Evolutionary conservation across 1,139 yeast species (phyloP), one percentile per base, ranked within the genome.

Genomic region (Petasospora fabianii): DNA sequence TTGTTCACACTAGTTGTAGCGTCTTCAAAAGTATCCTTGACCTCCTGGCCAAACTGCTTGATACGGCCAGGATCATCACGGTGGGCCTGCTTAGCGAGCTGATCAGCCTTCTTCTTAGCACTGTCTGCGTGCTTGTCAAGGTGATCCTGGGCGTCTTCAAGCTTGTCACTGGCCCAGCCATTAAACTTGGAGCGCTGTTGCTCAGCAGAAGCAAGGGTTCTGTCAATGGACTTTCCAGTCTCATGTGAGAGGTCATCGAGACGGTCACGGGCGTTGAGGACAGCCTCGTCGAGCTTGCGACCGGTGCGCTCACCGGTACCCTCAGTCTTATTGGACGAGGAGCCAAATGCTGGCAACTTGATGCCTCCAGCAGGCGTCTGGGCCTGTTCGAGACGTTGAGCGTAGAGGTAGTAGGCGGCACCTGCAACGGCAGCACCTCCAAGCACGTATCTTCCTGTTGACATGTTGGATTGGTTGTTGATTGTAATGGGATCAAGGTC

Each of bases 21-120:
- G 20, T 47, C 46, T n/a, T 41, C 33, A 12, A 49, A 43, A 13
- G 57, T 51, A 24, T 47, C 50, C 42, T 55, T 45, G 30, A 55
- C 50, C 42, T 59, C 44, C 46, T 60, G 41, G 8, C 55, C 53
- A 16, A 46, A 21, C 21, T 43, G 38, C 12, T 33, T 26, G 38
- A 39, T 36, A 9, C 51, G 42, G 10, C 34, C 49, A 10, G 50
- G 42, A 17, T 47, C 49, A 24, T 47, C 66, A 27, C 54, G 64
- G 13, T 59, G 61, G 4, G 63, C 63, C 39, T 66, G 69, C 62
- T 69, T 63, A 24, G 62, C 66, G 12, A 69, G 58, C 15, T 61
- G 65, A 20, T 60, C 61, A n/a, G 62, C 69, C 24, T 53, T 60
- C 16, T 50, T 56, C 28, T 49, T 46, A 3, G 57, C 55, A 16